Evolutionary conservation across 1,284 basidiomycete genomes (phyloP).

Genomic region (Vanrija sp.): DNA sequence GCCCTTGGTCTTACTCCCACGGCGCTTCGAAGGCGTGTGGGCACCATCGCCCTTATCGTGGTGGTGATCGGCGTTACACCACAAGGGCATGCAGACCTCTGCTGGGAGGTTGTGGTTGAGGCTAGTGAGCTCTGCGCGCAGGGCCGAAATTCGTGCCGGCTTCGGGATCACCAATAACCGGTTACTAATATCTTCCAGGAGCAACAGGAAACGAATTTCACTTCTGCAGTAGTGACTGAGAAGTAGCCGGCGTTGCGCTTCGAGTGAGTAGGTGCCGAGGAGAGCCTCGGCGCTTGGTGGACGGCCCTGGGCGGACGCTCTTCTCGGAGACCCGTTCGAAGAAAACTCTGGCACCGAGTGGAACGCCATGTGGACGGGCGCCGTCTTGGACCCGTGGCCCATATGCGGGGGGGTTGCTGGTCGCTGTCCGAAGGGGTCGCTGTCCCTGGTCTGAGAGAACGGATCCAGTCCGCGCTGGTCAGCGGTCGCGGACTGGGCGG

Average conservation of each 20-base stretch:
- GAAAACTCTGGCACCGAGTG: conserved; percentile 55
- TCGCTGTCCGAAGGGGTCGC: no score
- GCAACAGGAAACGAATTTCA: conserved; percentile 85
- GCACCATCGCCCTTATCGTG: conserved; percentile 11
- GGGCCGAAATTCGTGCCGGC: conserved; percentile 87
- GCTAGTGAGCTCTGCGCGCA: conserved; percentile 91
- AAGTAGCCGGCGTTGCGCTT: conserved; percentile 69
- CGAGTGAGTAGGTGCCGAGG: conserved; percentile 60
- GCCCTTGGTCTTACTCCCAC: conserved; percentile 45
- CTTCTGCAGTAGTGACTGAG: conserved; percentile 85
- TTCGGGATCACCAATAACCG: conserved; percentile 87
- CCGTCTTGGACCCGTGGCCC: background rate
- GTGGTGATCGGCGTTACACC: conserved; percentile 68
- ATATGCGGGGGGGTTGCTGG: conserved; percentile 4
- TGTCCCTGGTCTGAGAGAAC: conserved; percentile 29
- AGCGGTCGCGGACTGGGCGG: background rate
- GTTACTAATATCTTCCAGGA: conserved; percentile 89
- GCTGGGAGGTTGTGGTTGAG: conserved; percentile 95
- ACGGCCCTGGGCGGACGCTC: conserved; percentile 47
- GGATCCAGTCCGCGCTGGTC: conserved; percentile 26
- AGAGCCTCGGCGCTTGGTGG: conserved; percentile 48
- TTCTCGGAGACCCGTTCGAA: conserved; percentile 40
- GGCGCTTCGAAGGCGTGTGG: background rate
- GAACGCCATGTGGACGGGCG: conserved; percentile 52
- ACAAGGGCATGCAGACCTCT: conserved; percentile 89